Evolutionary conservation across 164 flowering plant genomes (phyloP).

Genomic region (Magnolia sinica): DNA sequence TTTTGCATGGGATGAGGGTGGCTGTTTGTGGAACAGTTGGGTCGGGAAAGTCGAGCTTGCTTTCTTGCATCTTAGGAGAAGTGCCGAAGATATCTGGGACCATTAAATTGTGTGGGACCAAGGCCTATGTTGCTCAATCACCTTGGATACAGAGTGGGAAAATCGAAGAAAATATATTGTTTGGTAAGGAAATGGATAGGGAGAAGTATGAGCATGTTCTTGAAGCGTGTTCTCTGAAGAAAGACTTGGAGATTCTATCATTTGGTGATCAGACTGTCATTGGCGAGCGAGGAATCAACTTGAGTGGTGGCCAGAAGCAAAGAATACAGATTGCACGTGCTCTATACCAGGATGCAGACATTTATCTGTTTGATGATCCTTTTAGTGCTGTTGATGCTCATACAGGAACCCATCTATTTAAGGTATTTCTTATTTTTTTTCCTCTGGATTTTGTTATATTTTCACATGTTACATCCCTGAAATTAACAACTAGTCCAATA

Average conservation of each 20-base stretch:
- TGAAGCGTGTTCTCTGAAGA: constrained; percentile 76
- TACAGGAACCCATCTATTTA: constrained; percentile 81
- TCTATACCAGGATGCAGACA: constrained; percentile 79
- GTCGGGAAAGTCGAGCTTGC: constrained; percentile 60
- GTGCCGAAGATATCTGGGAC: constrained; percentile 43
- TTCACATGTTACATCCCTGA: neutral
- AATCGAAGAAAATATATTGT: constrained; percentile 78
- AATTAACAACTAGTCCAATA: neutral
- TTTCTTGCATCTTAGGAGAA: constrained; percentile 58
- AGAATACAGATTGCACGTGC: constrained; percentile 90
- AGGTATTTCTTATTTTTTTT: constrained; percentile 34
- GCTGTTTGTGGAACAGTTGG: constrained; percentile 67
- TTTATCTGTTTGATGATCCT: constrained; percentile 86
- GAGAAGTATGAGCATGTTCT: constrained; percentile 62
- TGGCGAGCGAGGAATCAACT: constrained; percentile 87
- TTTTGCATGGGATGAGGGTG: constrained; percentile 42
- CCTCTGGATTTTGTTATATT: neutral
- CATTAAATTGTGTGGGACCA: constrained; percentile 48
- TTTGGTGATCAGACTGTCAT: constrained; percentile 82
- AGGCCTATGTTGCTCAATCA: constrained; percentile 83
- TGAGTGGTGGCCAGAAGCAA: constrained; percentile 99
- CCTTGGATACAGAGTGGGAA: constrained; percentile 93
- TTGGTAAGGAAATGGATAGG: constrained; percentile 74
- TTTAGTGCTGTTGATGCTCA: constrained; percentile 97
- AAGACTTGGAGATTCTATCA: constrained; percentile 71